phyloP scores from a whole-genome alignment of 805 yeast genomes.

The Candida michaelii region DNA sequence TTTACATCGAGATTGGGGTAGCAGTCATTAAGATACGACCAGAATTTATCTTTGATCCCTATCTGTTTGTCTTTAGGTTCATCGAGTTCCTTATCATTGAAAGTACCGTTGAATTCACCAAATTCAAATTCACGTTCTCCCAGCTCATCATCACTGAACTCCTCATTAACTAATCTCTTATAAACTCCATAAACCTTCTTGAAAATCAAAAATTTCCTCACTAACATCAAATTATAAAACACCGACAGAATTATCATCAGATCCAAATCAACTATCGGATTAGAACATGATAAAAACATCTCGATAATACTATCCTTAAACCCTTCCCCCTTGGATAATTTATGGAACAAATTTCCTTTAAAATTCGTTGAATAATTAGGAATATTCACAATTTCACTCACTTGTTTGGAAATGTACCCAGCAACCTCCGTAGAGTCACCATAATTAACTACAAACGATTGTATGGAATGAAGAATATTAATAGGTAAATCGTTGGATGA shows the following conservation, averaged over 20 bases:
- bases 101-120: conserved; percentile 4
- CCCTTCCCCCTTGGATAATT: conserved; percentile 33
- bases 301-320: conserved; percentile 39
- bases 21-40: conserved; percentile 27
- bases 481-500: conserved; percentile 31
- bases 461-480: conserved; percentile 33
- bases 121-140: not conserved
- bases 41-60: conserved; percentile 16
- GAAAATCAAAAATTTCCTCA: conserved; percentile 27
- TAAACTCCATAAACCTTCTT: conserved; percentile 16
- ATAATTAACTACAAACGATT: conserved; percentile 29
- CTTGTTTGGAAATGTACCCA: conserved; percentile 24
- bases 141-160: conserved; percentile 6
- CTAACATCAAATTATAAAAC: conserved; percentile 31
- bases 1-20: conserved; percentile 33
- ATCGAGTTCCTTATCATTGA: not conserved
- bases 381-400: conserved; percentile 18
- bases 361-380: conserved; percentile 36
- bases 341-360: conserved; percentile 36
- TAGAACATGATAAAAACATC: conserved; percentile 35
- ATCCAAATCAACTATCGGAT: conserved; percentile 39
- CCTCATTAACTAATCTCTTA: conserved; percentile 5
- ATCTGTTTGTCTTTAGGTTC: conserved; percentile 9
- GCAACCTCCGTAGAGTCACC: conserved; percentile 14
- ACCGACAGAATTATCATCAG: conserved; percentile 32